phyloP scores from a whole-genome alignment of 495 filamentous ascomycete species.

The Penicillium salamii region DNA sequence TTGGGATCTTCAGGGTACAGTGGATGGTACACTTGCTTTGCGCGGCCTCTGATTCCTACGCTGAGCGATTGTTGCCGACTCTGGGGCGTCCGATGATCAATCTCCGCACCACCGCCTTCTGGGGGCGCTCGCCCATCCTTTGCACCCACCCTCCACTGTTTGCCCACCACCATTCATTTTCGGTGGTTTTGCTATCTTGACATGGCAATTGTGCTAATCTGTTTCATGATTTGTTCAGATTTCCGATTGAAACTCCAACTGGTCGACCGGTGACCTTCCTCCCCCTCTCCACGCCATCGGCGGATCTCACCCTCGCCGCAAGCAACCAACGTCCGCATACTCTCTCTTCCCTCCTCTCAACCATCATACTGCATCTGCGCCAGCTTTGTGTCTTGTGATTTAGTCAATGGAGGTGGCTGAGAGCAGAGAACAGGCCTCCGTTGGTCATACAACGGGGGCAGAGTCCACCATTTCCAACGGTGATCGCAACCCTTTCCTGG shows the following conservation, averaged over 20 bases:
- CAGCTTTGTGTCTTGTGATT: background rate
- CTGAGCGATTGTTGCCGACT: slow-evolving; percentile 23
- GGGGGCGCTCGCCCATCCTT: slow-evolving; percentile 25
- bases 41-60: slow-evolving; percentile 23
- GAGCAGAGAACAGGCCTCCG: slow-evolving; percentile 36
- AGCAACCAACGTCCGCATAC: slow-evolving; percentile 10
- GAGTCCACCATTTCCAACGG: slow-evolving; percentile 38
- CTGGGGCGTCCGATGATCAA: slow-evolving; percentile 42
- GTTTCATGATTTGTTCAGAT: slow-evolving; percentile 16
- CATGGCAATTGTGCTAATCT: slow-evolving; percentile 31
- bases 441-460: slow-evolving; percentile 32
- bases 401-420: slow-evolving; percentile 42
- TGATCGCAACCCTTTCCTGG: slow-evolving; percentile 36
- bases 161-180: slow-evolving; percentile 8
- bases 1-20: background rate
- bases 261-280: slow-evolving; percentile 20
- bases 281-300: slow-evolving; percentile 16
- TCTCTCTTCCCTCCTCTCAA: slow-evolving; percentile 1
- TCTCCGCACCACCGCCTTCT: slow-evolving; percentile 50
- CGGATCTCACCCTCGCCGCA: slow-evolving; percentile 13
- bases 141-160: slow-evolving; percentile 21
- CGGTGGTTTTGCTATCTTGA: slow-evolving; percentile 4
- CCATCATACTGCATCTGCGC: background rate
- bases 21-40: slow-evolving; percentile 10
- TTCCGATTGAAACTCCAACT: slow-evolving; percentile 5